These are phyloP conservation scores for Phytophthora palmivora DNA, from an alignment of 352 stramenopile species.

Conservation along the genomic window DNA sequence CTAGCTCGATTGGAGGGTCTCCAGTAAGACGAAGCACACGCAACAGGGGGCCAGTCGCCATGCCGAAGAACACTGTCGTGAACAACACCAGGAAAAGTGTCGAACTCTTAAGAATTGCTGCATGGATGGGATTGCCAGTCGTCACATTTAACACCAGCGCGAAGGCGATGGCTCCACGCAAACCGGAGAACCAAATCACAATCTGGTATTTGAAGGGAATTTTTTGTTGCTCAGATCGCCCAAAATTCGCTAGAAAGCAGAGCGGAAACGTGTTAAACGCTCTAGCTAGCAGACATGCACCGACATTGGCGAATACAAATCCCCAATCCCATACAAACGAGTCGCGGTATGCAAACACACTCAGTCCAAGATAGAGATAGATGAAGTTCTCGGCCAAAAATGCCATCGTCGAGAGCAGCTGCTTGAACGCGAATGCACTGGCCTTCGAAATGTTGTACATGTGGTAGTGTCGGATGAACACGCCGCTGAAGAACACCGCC, in stretches of 20 bases:
- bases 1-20: slow-evolving; percentile 13
- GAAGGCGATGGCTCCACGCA: slow-evolving; percentile 94
- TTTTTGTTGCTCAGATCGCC: slow-evolving; percentile 38
- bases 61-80: slow-evolving; percentile 67
- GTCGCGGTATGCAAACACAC: slow-evolving; percentile 66
- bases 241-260: slow-evolving; percentile 63
- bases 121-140: slow-evolving; percentile 48
- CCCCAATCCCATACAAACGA: slow-evolving; percentile 75
- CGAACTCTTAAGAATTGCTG: slow-evolving; percentile 66
- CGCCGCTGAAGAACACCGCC: slow-evolving; percentile 92
- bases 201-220: slow-evolving; percentile 77
- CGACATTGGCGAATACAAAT: slow-evolving; percentile 64
- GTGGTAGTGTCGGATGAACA: slow-evolving; percentile 81
- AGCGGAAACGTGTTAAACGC: slow-evolving; percentile 80
- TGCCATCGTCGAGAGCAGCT: slow-evolving; percentile 64
- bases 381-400: slow-evolving; percentile 82
- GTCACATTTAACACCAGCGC: slow-evolving; percentile 83
- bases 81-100: slow-evolving; percentile 75
- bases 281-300: slow-evolving; percentile 53
- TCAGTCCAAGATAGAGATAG: slow-evolving; percentile 77
- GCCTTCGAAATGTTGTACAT: slow-evolving; percentile 71
- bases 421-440: slow-evolving; percentile 64
- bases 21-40: slow-evolving; percentile 37
- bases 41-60: slow-evolving; percentile 53
- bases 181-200: slow-evolving; percentile 93